These are phyloP conservation scores for Sisymbrium altissimum DNA, from an alignment of 345 rosid species.

Conservation along the genomic window DNA sequence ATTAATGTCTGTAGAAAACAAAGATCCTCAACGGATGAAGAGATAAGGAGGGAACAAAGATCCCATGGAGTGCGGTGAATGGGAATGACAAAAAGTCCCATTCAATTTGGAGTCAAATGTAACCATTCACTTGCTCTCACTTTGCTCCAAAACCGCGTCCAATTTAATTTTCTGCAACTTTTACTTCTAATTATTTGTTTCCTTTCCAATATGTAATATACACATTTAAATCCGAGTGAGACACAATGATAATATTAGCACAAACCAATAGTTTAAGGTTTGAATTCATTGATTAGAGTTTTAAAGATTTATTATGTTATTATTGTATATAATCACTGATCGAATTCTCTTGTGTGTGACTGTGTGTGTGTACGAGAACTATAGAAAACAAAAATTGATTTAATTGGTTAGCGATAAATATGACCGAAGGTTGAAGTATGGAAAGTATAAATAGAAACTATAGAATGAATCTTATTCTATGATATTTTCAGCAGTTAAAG, in stretches of 20 bases:
- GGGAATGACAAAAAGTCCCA: constrained; percentile 4
- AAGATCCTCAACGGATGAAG: constrained; percentile 8
- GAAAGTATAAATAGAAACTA: not conserved
- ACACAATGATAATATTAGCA: not conserved
- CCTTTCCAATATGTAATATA: not conserved
- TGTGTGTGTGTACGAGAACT: not conserved
- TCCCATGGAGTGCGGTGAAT: constrained; percentile 35
- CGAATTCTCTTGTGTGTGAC: not conserved
- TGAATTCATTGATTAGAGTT: not conserved
- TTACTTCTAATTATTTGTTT: not conserved
- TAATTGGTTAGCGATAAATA: not conserved
- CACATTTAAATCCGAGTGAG: not conserved
- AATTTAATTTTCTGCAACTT: not conserved
- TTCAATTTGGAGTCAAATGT: constrained; percentile 18
- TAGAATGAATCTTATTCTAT: not conserved
- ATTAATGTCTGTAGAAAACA: constrained; percentile 8
- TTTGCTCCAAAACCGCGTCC: constrained; percentile 29
- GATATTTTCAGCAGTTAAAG: not conserved
- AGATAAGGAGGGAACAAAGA: constrained; percentile 34
- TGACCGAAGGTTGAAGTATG: not conserved
- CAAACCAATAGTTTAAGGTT: too few relatives aligned
- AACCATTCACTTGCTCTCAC: constrained; percentile 21
- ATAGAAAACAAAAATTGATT: not conserved
- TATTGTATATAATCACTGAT: not conserved
- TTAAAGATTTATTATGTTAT: not conserved